A percentile compares a stretch with the other conserved stretches of the same genome.
These are phyloP conservation scores for Blastocystis sp. DNA, from an alignment of 352 stramenopile species.

Conservation along the genomic window DNA sequence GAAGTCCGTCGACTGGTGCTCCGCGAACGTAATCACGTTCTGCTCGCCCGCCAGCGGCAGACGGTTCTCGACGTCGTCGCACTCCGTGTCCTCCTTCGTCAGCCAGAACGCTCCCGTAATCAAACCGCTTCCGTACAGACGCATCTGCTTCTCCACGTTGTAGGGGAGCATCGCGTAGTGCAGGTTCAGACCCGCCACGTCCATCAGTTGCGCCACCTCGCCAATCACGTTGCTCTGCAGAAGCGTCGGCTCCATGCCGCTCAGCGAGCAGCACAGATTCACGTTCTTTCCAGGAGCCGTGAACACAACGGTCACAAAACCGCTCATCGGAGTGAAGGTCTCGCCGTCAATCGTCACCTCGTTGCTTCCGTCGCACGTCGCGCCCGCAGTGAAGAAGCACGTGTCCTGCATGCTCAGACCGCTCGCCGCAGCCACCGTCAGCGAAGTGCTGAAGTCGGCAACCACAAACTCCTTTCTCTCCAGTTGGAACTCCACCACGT, in stretches of 20 bases:
- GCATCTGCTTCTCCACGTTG: constrained; percentile 51
- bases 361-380: not conserved
- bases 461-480: not conserved
- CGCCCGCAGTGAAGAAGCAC: constrained; percentile 17
- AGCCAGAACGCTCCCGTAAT: constrained; percentile 48
- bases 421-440: not conserved
- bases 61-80: not conserved
- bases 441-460: not conserved
- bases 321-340: not conserved
- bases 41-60: not conserved
- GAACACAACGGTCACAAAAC: not conserved
- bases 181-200: constrained; percentile 1
- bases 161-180: constrained; percentile 43
- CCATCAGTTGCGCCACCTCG: not conserved
- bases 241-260: not conserved
- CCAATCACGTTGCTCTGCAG: not conserved
- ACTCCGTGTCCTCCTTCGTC: not conserved
- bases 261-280: constrained; percentile 21
- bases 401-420: not conserved
- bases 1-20: constrained; percentile 4
- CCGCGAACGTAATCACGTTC: not conserved
- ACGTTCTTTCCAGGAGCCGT: not conserved
- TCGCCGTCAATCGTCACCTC: not conserved
- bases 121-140: constrained; percentile 44
- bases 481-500: not conserved